A percentile compares a stretch with the other conserved stretches of the same genome.
phyloP scores from a whole-genome alignment of 345 rosid genomes.

The Citrus trifoliata region DNA sequence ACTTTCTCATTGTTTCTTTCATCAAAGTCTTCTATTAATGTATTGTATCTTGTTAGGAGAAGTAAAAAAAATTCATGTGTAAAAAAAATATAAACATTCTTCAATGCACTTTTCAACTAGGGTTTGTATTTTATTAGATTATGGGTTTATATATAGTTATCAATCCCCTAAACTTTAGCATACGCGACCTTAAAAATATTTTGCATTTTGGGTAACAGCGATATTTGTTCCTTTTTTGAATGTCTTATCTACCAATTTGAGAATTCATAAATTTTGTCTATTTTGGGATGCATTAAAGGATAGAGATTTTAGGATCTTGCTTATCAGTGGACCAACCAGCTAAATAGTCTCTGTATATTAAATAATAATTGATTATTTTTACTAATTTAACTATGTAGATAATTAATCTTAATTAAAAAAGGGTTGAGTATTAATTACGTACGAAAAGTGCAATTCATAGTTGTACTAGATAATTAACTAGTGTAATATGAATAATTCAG shows the following conservation, averaged over 20 bases:
- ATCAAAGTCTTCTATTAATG: slow-evolving; percentile 11
- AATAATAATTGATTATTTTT: neutral
- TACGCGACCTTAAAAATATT: neutral
- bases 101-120: neutral
- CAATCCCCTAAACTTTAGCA: neutral
- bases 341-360: neutral
- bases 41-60: neutral
- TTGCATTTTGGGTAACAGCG: neutral
- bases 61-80: neutral
- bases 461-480: no score
- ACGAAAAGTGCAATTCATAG: no score
- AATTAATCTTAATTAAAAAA: neutral
- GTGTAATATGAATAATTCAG: no score
- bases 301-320: neutral
- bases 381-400: neutral
- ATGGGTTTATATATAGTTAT: neutral
- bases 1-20: slow-evolving; percentile 38
- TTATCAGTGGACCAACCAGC: neutral
- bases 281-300: neutral
- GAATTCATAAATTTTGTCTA: neutral
- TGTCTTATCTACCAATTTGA: neutral
- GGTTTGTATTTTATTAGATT: neutral
- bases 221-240: neutral
- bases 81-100: neutral
- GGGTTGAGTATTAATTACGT: no score